Evolutionary conservation across 2,329 filamentous ascomycete genomes (phyloP).

Genomic region (Colletotrichum sp.): DNA sequence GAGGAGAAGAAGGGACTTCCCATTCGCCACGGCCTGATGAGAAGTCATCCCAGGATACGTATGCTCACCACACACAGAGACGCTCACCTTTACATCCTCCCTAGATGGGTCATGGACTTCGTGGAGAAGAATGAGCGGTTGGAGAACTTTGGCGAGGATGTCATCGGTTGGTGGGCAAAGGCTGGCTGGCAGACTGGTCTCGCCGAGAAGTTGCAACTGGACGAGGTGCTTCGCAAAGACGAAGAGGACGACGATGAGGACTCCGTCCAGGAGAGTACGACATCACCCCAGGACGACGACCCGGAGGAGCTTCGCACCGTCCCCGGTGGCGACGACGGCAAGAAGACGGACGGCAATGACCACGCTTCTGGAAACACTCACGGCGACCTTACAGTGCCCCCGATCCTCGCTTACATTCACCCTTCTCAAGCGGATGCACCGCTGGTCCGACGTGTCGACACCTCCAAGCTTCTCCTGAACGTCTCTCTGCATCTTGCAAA

Average conservation of each 20-base stretch:
- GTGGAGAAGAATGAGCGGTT: slow-evolving; percentile 80
- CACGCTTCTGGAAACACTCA: slow-evolving; percentile 28
- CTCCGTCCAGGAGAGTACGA: slow-evolving; percentile 31
- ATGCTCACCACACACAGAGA: slow-evolving; percentile 87
- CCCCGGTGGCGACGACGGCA: background rate
- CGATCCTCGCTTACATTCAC: slow-evolving; percentile 84
- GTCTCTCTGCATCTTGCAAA: slow-evolving; percentile 89
- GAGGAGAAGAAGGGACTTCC: slow-evolving; percentile 77
- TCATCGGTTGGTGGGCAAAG: slow-evolving; percentile 96
- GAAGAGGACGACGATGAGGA: slow-evolving; percentile 43
- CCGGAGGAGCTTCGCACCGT: slow-evolving; percentile 22
- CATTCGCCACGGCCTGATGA: slow-evolving; percentile 77
- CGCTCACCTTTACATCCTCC: slow-evolving; percentile 94
- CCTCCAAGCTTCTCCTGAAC: slow-evolving; percentile 78
- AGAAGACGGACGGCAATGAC: background rate
- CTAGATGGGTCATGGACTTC: slow-evolving; percentile 88
- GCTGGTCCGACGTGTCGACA: slow-evolving; percentile 88
- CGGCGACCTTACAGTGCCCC: slow-evolving; percentile 56
- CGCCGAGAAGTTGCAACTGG: slow-evolving; percentile 76
- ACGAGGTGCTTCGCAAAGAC: slow-evolving; percentile 63
- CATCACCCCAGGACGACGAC: slow-evolving; percentile 28
- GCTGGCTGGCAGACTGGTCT: slow-evolving; percentile 87
- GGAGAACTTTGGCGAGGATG: slow-evolving; percentile 88
- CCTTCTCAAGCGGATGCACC: slow-evolving; percentile 58
- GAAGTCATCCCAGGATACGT: slow-evolving; percentile 75